Base-by-base conservation (phyloP, 345 rosid genomes). In the Bruguiera gymnorhiza region DNA sequence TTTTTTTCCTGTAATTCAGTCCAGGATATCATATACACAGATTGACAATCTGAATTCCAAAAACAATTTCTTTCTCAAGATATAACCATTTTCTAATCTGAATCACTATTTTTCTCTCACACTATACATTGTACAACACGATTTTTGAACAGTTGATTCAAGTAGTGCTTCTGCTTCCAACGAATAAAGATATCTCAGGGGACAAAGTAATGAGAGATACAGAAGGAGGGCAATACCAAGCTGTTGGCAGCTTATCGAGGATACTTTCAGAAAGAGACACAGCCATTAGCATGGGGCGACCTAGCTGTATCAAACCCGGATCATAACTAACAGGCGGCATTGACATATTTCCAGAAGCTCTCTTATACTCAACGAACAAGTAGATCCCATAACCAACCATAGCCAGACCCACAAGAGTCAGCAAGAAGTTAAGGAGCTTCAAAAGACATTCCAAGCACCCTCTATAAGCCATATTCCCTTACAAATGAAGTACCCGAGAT, bases 321-420 rank as follows among this genome's bases (percentile, higher is more conserved):
- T 79, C 78, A 19, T 67, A 77, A 62, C 65, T 73, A 9, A 29
- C 51, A 32, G 88, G 74, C 9, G 62, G 65, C 58, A 79, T 61
- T 66, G 70, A 8, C 5, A 70, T 51, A 70, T 61, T 64, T n/a
- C 69, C 85, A 7, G 83, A 69, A 0, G 84, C 86, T 46, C 71
- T 79, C 78, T 79, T 75, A 71, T 86, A 95, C 83, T 85, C 87
- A 24, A 95, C 88, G 54, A 92, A 89, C 84, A 95, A 87, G 84
- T 95, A 95, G 74, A 95, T 90, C 64, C 99, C 99, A 76, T 87
- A 95, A 30, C 99, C 97, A 78, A 90, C 81, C 89, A 95, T 95
- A 19, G 93, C 85, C 78, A 92, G 87, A 46, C 99, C 99, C 62
- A 31, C 86, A 69, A 92, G 75, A 60, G 96, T 86, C 76, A 95